Percentiles rank a stretch among this genome's conserved stretches.
phyloP scores from a whole-genome alignment of 2,329 filamentous ascomycete genomes.

The Cladophialophora exuberans region DNA sequence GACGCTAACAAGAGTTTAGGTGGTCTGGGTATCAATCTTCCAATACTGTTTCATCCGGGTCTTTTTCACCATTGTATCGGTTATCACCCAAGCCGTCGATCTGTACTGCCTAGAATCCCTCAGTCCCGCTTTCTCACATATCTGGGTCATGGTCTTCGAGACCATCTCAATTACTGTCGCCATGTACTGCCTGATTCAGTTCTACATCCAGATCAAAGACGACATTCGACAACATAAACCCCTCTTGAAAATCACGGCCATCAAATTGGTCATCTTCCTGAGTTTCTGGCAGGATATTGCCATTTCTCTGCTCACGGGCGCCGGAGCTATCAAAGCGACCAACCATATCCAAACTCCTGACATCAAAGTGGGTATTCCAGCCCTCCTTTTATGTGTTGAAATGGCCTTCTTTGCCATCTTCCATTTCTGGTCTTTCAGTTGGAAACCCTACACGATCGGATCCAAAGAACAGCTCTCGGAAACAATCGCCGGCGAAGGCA shows the following conservation, averaged over 20 bases:
- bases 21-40: conserved; percentile 80
- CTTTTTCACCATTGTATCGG: conserved; percentile 76
- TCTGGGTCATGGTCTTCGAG: conserved; percentile 78
- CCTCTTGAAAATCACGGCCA: conserved; percentile 79
- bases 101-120: conserved; percentile 79
- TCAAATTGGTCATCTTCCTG: conserved; percentile 90
- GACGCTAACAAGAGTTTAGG: conserved; percentile 42
- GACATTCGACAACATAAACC: conserved; percentile 71
- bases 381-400: conserved; percentile 76
- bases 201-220: conserved; percentile 75
- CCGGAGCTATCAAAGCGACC: conserved; percentile 66
- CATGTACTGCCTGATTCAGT: conserved; percentile 88
- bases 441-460: conserved; percentile 65
- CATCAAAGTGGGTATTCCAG: conserved; percentile 78
- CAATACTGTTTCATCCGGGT: conserved; percentile 85
- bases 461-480: conserved; percentile 51
- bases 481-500: conserved; percentile 47
- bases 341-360: conserved; percentile 70
- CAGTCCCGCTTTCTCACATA: conserved; percentile 76
- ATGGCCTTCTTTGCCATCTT: conserved; percentile 80
- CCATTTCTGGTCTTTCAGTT: conserved; percentile 82
- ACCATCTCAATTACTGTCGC: conserved; percentile 74
- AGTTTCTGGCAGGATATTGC: conserved; percentile 80
- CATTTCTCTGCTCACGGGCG: conserved; percentile 65
- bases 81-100: conserved; percentile 69